Base-by-base conservation (phyloP, 169 alveolate genomes). In the Babesia divergens region DNA sequence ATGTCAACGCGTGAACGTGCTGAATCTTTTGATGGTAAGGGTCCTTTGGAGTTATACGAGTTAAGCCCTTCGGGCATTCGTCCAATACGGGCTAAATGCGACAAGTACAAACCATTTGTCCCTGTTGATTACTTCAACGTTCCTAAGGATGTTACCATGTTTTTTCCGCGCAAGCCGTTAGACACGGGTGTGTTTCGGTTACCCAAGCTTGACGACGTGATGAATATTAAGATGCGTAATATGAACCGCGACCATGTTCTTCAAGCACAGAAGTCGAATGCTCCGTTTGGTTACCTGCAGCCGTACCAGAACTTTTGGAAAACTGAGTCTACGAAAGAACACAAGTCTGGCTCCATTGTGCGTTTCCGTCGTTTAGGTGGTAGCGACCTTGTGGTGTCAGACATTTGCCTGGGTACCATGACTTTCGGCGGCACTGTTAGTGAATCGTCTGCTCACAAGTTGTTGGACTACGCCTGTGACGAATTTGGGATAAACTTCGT, bases 391-490 rank as follows among this genome's bases (percentile, higher is more conserved):
- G 83, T 72, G 26, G 91, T 87, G 8, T 86, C 95, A 7, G 93
- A 91, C 62, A 72, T 91, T 5, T 84, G 94, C 43, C 49, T 92
- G 90, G 96, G 96, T 14, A 92, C 96, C 5, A 92, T 92, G 96
- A 87, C 91, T 18, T 86, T 90, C 55, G 96, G 96, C n/a, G 58
- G 66, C 22, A 80, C 79, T 62, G 82, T 67, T 18, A 80, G 84
- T 43, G 90, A 82, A 34, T 85, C 72, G 51, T 22, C 81, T 18
- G 90, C 94, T 6, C 81, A 75, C 42, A 67, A 71, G 51, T 67
- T 91, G 44, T 75, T 92, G 69, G 91, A 89, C 65, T 90, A 89
- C 64, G 94, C 95, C 0, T 66, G 65, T 60, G 93, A 89, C 68
- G 83, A 59, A 16, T 84, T 83, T 76, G 90, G 87, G 16, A 75